phyloP scores from a whole-genome alignment of 495 filamentous ascomycete species.

The Penicillium tannophilum region DNA sequence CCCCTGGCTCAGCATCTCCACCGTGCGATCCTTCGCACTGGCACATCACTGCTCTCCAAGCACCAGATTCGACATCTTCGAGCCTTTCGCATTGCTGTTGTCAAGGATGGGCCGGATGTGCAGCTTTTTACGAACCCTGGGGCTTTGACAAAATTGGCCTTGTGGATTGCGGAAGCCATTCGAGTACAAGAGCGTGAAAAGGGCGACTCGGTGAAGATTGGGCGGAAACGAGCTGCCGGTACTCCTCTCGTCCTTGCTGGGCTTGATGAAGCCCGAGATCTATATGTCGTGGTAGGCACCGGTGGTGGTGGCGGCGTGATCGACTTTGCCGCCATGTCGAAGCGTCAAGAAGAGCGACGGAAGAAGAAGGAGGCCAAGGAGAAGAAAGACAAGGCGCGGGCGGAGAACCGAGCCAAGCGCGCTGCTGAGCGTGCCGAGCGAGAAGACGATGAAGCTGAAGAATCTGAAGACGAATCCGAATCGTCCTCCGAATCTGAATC shows the following conservation, averaged over 20 bases:
- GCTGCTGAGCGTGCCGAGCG: conserved; percentile 48
- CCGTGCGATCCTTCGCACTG: conserved; percentile 90
- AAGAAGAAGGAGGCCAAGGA: conserved; percentile 61
- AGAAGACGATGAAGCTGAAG: conserved; percentile 59
- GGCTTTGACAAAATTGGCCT: conserved; percentile 85
- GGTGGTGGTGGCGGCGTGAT: conserved; percentile 68
- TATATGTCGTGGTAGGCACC: conserved; percentile 90
- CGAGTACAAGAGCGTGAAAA: conserved; percentile 82
- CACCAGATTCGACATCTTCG: conserved; percentile 88
- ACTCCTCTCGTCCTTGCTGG: conserved; percentile 88
- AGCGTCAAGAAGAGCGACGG: conserved; percentile 63
- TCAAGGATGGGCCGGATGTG: conserved; percentile 93
- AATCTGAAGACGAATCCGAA: conserved; percentile 59
- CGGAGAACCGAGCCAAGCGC: conserved; percentile 55
- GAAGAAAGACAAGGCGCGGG: conserved; percentile 62
- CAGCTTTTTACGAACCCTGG: conserved; percentile 86
- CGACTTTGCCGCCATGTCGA: conserved; percentile 64
- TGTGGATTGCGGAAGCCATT: conserved; percentile 94
- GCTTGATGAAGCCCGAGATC: conserved; percentile 82
- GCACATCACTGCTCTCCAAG: conserved; percentile 87
- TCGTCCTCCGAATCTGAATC: conserved; percentile 52
- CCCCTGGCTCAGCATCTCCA: conserved; percentile 86
- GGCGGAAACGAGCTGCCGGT: conserved; percentile 56
- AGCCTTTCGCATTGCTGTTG: conserved; percentile 91
- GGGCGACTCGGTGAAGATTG: conserved; percentile 66